Base-by-base conservation (phyloP, 2,329 filamentous ascomycete species). In the Aspergillus hiratsukae region DNA sequence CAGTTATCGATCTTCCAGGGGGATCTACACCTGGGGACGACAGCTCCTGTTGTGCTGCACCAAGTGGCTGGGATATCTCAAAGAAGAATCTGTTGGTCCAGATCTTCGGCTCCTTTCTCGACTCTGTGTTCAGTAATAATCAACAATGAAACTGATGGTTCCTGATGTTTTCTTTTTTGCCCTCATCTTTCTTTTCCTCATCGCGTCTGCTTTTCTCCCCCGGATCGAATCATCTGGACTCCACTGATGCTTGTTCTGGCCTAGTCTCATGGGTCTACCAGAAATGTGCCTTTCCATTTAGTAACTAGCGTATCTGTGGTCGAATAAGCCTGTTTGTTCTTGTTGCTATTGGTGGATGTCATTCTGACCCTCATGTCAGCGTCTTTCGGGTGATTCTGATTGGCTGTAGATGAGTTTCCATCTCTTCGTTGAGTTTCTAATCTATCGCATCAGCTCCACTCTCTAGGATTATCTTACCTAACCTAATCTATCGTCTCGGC, bases 311-410 rank as follows among this genome's bases (percentile, higher is more conserved):
- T 61, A 56, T 54, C 57, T 29, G 40, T 58, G 56, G 54, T 45
- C 45, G 55, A 66, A 66, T 64, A 71, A 71, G 61, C 68, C 62
- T 55, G 53, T 63, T 65, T 70, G n/a, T 50, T 1, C 7, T 1
- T 3, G 4, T 40, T 49, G 21, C 61, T 23, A 68, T 71, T 72
- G 65, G 69, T 31, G 31, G 17, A 43, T 6, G 5, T n/a, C 11
- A 11, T 21, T 28, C 14, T 14, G 25, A 29, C 11, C 14, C n/a
- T 50, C 55, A 40, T 53, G 61, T 66, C 62, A 66, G 62, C 64
- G 45, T 49, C 7, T 59, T 64, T 64, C 51, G 4, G 3, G 2
- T 3, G 11, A 10, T n/a, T 31, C 14, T 57, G 10, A 66, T 64
- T 65, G 64, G 64, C 28, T 48, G 23, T 29, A 23, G 21, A 21